Evolutionary conservation across 1,284 basidiomycete genomes (phyloP).

Genomic region (Pisolithus thermaeus): DNA sequence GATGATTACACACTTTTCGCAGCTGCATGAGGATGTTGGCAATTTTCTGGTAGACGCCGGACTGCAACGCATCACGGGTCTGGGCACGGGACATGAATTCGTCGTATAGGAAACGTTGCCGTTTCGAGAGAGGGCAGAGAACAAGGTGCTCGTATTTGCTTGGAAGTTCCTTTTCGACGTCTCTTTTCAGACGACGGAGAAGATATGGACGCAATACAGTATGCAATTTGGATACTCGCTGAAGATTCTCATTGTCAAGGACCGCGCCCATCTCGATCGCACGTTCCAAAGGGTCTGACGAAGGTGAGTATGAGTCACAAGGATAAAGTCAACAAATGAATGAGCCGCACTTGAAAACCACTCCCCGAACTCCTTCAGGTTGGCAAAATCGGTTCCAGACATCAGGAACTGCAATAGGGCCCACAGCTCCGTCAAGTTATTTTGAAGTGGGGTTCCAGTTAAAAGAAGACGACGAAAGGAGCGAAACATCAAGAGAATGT

Average conservation of each 20-base stretch:
- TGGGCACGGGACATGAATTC: constrained; percentile 95
- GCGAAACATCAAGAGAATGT: constrained; percentile 90
- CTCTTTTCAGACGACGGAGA: constrained; percentile 88
- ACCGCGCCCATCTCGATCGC: constrained; percentile 85
- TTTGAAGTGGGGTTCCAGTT: constrained; percentile 93
- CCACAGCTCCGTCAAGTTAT: constrained; percentile 95
- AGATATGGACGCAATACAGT: constrained; percentile 92
- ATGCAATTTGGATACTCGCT: constrained; percentile 87
- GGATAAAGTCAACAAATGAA: not conserved
- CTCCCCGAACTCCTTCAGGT: constrained; percentile 90
- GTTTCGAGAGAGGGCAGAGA: constrained; percentile 87
- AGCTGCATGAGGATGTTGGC: constrained; percentile 98
- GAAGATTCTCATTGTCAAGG: constrained; percentile 80
- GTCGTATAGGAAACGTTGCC: constrained; percentile 96
- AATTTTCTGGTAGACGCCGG: constrained; percentile 85
- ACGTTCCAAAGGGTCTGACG: constrained; percentile 83
- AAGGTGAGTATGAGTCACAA: constrained; percentile 3
- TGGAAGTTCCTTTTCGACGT: constrained; percentile 95
- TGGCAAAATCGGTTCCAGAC: constrained; percentile 91
- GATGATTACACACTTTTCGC: constrained; percentile 93
- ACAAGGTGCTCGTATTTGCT: constrained; percentile 95
- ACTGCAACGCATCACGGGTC: constrained; percentile 81
- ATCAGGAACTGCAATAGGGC: constrained; percentile 93
- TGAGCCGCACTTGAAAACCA: constrained; percentile 87
- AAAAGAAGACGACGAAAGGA: constrained; percentile 84